Evolutionary conservation across 495 filamentous ascomycete species (phyloP), one percentile per base, ranked within the genome.

Genomic region (Corynascus novoguineensis): DNA sequence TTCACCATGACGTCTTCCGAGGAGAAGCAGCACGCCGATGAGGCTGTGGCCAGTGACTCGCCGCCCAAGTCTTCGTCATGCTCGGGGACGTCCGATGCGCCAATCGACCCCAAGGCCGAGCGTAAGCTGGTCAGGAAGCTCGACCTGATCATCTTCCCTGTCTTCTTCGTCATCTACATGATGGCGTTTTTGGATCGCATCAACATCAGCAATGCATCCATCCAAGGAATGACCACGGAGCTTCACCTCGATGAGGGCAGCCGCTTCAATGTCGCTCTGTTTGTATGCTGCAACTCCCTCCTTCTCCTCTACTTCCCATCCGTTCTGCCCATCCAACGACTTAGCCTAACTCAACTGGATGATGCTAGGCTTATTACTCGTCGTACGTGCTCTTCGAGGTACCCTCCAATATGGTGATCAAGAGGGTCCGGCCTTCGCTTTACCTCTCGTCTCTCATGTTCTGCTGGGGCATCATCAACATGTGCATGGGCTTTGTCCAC

Each of bases 341-440:
- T 19, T n/a, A n/a, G 34, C 6, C 34, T 40, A 15, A 48, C 45
- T 27, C 21, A 42, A 37, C 24, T 9, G 42, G 5, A 15, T n/a
- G n/a, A n/a, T 11, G 21, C 21, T 37, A 61, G 10, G 63, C 74
- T 25, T 81, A 81, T 58, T 89, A 85, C 68, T 78, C 88, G 56
- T 78, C 83, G 22, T 90, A 89, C 60, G 75, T 80, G 34, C 63
- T 83, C n/a, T 83, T 87, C 54, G 83, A 87, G 63, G 71, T 87
- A 5, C 84, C 83, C 7, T 79, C 73, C 58, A 87, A 87, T 50
- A 70, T 87, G 28, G 65, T 82, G 7, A 73, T 86, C 57, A 84
- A 83, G 72, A 76, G 72, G 55, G 59, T 86, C 31, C 71, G 79
- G 31, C 85, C 83, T 0, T 81, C 76, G 56, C 74, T 84, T 62